Conservation (phyloP, 192 early-diverging fungal species). For the Linnemannia exigua region DNA sequence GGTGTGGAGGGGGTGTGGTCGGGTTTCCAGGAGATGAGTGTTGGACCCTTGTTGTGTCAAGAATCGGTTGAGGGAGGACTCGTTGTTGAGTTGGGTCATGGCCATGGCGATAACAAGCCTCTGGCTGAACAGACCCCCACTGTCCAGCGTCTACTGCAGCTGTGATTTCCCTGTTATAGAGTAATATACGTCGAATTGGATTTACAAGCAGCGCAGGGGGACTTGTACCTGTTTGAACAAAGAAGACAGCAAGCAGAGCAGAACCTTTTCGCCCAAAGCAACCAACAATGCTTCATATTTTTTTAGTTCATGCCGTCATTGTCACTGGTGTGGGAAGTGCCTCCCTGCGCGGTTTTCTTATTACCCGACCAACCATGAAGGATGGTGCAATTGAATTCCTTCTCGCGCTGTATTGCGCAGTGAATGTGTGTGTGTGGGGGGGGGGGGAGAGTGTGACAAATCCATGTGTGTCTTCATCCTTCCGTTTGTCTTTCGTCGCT, state of each 20-base stretch:
- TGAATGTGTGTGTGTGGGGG: too few species aligned
- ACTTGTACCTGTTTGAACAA: neutral
- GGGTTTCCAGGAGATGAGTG: slow-evolving; percentile 81
- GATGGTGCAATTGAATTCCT: neutral
- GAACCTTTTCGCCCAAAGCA: slow-evolving; percentile 29
- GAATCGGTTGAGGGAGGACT: slow-evolving; percentile 72
- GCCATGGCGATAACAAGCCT: slow-evolving; percentile 14
- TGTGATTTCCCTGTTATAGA: neutral
- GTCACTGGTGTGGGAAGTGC: neutral
- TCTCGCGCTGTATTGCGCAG: neutral
- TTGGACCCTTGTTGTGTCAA: slow-evolving; percentile 84
- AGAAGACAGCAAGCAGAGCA: neutral
- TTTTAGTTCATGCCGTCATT: neutral
- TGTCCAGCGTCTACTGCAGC: slow-evolving; percentile 10
- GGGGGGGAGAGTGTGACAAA: neutral
- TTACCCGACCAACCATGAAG: neutral
- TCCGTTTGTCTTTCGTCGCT: neutral
- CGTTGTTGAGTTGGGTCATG: slow-evolving; percentile 47
- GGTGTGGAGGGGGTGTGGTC: slow-evolving; percentile 75
- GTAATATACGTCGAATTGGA: neutral
- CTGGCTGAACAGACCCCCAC: neutral
- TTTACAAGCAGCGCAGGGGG: neutral
- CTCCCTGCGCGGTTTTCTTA: neutral
- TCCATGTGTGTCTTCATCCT: too few species aligned
- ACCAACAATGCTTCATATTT: slow-evolving; percentile 15